phyloP scores from a whole-genome alignment of 2,329 filamentous ascomycete genomes.

The Talaromyces sp. region DNA sequence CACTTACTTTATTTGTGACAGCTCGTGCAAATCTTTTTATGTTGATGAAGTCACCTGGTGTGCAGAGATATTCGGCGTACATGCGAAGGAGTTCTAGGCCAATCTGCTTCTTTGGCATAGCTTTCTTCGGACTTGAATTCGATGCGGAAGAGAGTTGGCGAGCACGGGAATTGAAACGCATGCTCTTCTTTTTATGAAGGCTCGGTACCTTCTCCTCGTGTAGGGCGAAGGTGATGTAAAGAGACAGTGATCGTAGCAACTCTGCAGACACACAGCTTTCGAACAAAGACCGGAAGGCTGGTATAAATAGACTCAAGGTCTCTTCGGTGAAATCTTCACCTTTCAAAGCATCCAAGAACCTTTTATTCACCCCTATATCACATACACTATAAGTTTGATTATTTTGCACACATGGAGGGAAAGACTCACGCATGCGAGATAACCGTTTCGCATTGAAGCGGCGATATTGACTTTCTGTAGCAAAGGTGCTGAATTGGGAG shows the following conservation, averaged over 20 bases:
- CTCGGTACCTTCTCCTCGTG: constrained; percentile 57
- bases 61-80: constrained; percentile 74
- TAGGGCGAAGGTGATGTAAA: constrained; percentile 90
- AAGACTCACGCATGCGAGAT: constrained; percentile 76
- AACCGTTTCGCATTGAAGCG: constrained; percentile 87
- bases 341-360: constrained; percentile 85
- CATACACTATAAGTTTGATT: constrained; percentile 21
- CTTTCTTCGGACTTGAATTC: constrained; percentile 26
- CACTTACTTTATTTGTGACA: constrained; percentile 82
- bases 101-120: constrained; percentile 62
- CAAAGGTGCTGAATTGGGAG: constrained; percentile 83
- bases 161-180: constrained; percentile 32
- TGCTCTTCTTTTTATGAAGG: constrained; percentile 47
- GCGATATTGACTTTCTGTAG: constrained; percentile 83
- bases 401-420: background rate
- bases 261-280: constrained; percentile 78
- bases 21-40: constrained; percentile 88
- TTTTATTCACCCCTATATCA: constrained; percentile 74
- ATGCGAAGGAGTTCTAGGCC: constrained; percentile 72
- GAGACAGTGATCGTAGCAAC: constrained; percentile 76
- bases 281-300: constrained; percentile 74
- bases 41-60: constrained; percentile 62
- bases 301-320: constrained; percentile 71
- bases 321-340: constrained; percentile 71
- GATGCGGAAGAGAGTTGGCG: constrained; percentile 34